phyloP scores from a whole-genome alignment of 495 filamentous ascomycete species.

The Neurospora tetrasperma region DNA sequence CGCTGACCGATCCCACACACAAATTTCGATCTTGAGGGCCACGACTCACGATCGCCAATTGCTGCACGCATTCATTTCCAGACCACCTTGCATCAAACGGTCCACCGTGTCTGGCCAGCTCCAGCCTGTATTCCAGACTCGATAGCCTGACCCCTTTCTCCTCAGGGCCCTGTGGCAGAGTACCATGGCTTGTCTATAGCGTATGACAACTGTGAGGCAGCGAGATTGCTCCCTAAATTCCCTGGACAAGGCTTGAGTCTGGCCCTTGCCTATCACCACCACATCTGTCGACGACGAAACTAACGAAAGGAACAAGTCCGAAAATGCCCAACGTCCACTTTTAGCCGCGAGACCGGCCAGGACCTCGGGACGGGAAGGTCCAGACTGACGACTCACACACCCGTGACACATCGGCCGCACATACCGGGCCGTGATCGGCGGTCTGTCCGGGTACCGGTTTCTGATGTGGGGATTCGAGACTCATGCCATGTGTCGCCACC shows the following conservation, averaged over 20 bases:
- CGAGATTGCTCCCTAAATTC: background rate
- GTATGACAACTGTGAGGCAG: background rate
- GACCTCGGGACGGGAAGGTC: background rate
- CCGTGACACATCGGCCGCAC: background rate
- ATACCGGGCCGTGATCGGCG: background rate
- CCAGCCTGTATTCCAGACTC: slow-evolving; percentile 1
- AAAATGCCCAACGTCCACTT: background rate
- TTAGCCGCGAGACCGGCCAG: background rate
- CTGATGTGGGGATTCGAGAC: background rate
- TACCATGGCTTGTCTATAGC: background rate
- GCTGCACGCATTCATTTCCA: background rate
- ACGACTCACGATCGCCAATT: background rate
- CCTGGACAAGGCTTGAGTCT: background rate
- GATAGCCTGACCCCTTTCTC: background rate
- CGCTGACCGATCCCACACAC: background rate
- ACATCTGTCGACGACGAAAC: background rate
- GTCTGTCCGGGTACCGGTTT: background rate
- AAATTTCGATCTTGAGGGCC: background rate
- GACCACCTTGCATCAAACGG: background rate
- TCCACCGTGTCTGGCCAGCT: background rate
- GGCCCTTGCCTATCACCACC: background rate
- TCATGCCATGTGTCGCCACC: background rate
- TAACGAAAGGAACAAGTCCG: background rate
- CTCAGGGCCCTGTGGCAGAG: background rate
- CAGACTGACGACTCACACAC: background rate